These are phyloP conservation scores for Nemania bipapillata DNA, from an alignment of 2,329 filamentous ascomycete genomes.

Conservation along the genomic window DNA sequence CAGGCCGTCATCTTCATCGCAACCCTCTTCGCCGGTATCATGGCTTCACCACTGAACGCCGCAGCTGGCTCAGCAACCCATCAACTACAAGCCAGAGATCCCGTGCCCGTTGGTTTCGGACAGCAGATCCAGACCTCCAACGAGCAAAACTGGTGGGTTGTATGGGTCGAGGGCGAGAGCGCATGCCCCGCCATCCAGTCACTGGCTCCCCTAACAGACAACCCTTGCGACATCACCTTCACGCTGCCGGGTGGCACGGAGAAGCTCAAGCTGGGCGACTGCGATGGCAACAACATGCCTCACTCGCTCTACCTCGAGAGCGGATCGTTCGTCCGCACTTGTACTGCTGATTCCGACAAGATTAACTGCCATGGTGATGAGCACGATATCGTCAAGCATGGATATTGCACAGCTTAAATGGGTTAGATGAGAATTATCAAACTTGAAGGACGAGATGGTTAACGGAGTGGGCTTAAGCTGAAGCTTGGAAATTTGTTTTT, in stretches of 20 bases:
- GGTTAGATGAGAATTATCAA: background rate
- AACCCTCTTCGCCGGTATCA: constrained; percentile 7
- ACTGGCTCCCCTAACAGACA: constrained; percentile 19
- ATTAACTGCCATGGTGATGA: constrained; percentile 36
- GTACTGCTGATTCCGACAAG: constrained; percentile 32
- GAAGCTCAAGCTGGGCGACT: constrained; percentile 32
- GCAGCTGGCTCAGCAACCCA: background rate
- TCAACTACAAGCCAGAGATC: constrained; percentile 5
- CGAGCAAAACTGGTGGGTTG: constrained; percentile 39
- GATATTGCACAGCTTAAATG: constrained; percentile 14
- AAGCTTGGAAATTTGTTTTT: background rate
- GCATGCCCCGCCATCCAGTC: constrained; percentile 34
- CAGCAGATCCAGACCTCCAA: constrained; percentile 27
- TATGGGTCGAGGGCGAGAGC: constrained; percentile 39
- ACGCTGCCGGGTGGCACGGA: constrained; percentile 25
- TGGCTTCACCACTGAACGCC: constrained; percentile 4
- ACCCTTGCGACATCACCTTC: constrained; percentile 34
- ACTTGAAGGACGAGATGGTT: background rate
- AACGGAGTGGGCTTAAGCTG: background rate
- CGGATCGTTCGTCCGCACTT: constrained; percentile 26
- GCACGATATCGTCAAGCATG: constrained; percentile 49
- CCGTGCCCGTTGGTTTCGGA: constrained; percentile 14
- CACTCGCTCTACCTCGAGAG: constrained; percentile 15
- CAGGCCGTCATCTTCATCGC: constrained; percentile 17
- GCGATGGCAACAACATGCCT: constrained; percentile 31